These are phyloP conservation scores for Saccharomyces hybrid DNA, from an alignment of 1,139 yeast species.

Conservation along the genomic window DNA sequence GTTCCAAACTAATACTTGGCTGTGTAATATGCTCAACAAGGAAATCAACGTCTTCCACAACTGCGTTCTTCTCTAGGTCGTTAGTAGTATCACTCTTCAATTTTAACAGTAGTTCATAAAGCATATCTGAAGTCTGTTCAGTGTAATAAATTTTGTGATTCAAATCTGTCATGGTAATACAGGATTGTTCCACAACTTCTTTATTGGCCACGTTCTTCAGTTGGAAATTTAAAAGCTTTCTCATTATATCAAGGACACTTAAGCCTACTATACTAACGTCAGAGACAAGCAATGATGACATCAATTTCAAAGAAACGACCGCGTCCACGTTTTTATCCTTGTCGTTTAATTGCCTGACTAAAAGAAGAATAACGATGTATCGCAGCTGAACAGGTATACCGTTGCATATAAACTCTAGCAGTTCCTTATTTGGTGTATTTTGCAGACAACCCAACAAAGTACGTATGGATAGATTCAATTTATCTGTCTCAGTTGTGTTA, in stretches of 20 bases:
- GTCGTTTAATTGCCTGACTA: conserved; percentile 32
- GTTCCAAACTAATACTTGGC: conserved; percentile 24
- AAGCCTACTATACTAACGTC: conserved; percentile 81
- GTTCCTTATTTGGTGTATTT: conserved; percentile 30
- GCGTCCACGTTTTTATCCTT: conserved; percentile 10
- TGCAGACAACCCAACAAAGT: conserved; percentile 38
- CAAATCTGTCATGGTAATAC: conserved; percentile 26
- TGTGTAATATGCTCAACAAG: conserved; percentile 16
- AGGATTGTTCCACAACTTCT: conserved; percentile 21
- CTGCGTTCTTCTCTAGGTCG: conserved; percentile 10
- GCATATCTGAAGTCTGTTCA: conserved; percentile 31
- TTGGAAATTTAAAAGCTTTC: conserved; percentile 56
- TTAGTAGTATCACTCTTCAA: conserved; percentile 14
- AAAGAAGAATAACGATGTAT: conserved; percentile 51
- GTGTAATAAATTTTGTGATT: conserved; percentile 29
- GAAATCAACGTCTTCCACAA: conserved; percentile 21
- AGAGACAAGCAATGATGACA: conserved; percentile 66
- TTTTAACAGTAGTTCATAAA: conserved; percentile 27
- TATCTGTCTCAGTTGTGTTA: conserved; percentile 44
- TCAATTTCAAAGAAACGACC: conserved; percentile 44
- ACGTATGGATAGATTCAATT: conserved; percentile 42
- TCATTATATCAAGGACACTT: conserved; percentile 75
- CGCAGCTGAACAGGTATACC: conserved; percentile 88
- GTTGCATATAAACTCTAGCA: conserved; percentile 59
- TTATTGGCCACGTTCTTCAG: conserved; percentile 33